Percentiles rank a stretch among this genome's conserved stretches.
Conservation (phyloP, 768 basidiomycete species). For the Leucosporidium yakuticum region DNA sequence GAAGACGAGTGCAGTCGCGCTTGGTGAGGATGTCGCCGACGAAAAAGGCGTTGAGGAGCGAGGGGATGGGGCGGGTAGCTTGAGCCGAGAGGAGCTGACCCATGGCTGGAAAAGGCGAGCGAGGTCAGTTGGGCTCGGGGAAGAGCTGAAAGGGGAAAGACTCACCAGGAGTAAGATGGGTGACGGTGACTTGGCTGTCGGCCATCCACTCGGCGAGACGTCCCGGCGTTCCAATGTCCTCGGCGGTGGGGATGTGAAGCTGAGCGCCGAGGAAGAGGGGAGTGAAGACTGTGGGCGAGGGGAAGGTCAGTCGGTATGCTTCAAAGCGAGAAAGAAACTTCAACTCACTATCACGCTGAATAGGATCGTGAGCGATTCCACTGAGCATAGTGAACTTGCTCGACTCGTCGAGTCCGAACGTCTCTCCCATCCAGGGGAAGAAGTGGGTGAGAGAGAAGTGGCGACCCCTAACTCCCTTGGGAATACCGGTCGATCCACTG, state of each 20-base stretch:
- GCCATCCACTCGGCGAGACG: constrained; percentile 99
- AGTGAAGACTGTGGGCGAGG: constrained; percentile 72
- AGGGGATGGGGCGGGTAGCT: constrained; percentile 72
- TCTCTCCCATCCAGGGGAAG: constrained; percentile 97
- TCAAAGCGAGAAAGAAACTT: neutral
- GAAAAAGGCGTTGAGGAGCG: constrained; percentile 86
- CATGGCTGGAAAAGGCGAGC: constrained; percentile 58
- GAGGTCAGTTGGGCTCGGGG: neutral
- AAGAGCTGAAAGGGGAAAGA: neutral
- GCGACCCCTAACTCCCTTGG: constrained; percentile 92
- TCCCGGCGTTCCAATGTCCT: constrained; percentile 95
- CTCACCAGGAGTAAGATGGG: constrained; percentile 77
- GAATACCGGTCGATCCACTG: constrained; percentile 93
- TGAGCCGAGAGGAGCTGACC: constrained; percentile 93
- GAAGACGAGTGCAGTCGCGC: constrained; percentile 89
- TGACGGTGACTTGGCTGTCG: constrained; percentile 79
- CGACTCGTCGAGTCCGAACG: constrained; percentile 64
- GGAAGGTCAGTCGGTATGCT: constrained; percentile 13
- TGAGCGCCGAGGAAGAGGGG: constrained; percentile 95
- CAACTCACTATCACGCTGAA: constrained; percentile 90
- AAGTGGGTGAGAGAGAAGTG: constrained; percentile 97
- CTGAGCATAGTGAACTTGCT: constrained; percentile 97
- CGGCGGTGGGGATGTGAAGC: constrained; percentile 89
- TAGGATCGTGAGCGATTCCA: constrained; percentile 97
- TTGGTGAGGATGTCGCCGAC: constrained; percentile 99